Percentiles rank a stretch among this genome's conserved stretches.
Evolutionary conservation across 768 basidiomycete genomes (phyloP).

Genomic region (Leccinum obscurum): DNA sequence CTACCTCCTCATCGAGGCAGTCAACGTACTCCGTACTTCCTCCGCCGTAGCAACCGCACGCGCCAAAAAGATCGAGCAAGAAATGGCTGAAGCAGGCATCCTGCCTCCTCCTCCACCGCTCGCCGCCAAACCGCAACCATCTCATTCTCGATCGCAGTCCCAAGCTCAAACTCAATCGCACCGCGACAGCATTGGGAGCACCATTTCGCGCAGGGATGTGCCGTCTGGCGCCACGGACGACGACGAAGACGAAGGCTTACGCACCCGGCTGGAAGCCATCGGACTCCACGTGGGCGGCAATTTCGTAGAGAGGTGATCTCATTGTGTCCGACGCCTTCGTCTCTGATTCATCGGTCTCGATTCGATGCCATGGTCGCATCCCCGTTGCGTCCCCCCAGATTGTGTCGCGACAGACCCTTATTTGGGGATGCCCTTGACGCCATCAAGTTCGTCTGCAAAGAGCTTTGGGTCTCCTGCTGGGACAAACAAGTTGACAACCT

Average conservation of each 20-base stretch:
- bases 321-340: not conserved
- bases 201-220: constrained; percentile 9
- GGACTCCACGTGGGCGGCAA: constrained; percentile 86
- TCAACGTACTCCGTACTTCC: constrained; percentile 72
- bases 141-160: not conserved
- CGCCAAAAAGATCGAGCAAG: constrained; percentile 66
- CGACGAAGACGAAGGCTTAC: constrained; percentile 74
- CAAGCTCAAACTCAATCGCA: constrained; percentile 1
- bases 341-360: not conserved
- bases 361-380: not conserved
- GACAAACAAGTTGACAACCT: constrained; percentile 96
- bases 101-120: constrained; percentile 52
- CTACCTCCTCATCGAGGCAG: constrained; percentile 83
- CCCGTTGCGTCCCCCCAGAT: constrained; percentile 39
- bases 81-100: constrained; percentile 79
- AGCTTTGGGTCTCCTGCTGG: constrained; percentile 90
- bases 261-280: constrained; percentile 73
- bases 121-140: constrained; percentile 35
- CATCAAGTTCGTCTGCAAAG: constrained; percentile 96
- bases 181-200: constrained; percentile 40
- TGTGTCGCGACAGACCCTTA: constrained; percentile 72
- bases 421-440: constrained; percentile 85
- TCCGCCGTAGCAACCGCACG: constrained; percentile 70
- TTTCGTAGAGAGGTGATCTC: constrained; percentile 74
- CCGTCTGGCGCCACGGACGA: constrained; percentile 32